These are phyloP conservation scores for Calonectria crousiana DNA, from an alignment of 2,329 filamentous ascomycete species.

Conservation along the genomic window DNA sequence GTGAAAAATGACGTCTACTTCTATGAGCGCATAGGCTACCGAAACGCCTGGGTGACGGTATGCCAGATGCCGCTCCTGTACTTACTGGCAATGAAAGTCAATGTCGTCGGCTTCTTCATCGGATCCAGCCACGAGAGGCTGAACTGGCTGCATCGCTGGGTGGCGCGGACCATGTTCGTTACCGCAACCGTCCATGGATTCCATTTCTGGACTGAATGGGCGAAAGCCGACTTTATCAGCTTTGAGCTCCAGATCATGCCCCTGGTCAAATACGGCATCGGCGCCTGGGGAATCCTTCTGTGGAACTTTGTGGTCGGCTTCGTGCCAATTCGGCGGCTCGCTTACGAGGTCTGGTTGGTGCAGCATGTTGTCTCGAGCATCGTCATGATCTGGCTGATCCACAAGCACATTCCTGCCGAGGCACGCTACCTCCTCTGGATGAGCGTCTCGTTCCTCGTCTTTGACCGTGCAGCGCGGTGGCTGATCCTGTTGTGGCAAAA, in stretches of 20 bases:
- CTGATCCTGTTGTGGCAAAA: constrained; percentile 66
- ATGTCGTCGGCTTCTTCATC: constrained; percentile 69
- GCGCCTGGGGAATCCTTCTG: constrained; percentile 73
- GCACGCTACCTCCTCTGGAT: constrained; percentile 76
- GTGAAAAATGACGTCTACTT: constrained; percentile 66
- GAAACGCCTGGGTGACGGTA: constrained; percentile 75
- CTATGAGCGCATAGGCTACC: constrained; percentile 75
- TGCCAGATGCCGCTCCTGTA: constrained; percentile 75
- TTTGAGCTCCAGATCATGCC: constrained; percentile 71
- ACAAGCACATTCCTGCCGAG: constrained; percentile 71
- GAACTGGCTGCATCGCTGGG: constrained; percentile 82
- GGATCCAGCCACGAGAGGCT: constrained; percentile 76
- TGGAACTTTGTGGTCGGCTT: constrained; percentile 76
- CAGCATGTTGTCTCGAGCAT: constrained; percentile 75
- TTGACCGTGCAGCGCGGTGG: constrained; percentile 70
- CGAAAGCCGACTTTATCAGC: constrained; percentile 68
- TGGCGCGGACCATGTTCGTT: constrained; percentile 75
- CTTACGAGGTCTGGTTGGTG: constrained; percentile 77
- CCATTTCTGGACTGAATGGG: constrained; percentile 76
- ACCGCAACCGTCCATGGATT: constrained; percentile 78
- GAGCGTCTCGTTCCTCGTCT: constrained; percentile 70
- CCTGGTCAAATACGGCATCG: constrained; percentile 75
- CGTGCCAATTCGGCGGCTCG: constrained; percentile 72
- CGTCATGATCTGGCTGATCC: constrained; percentile 72
- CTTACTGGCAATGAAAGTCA: constrained; percentile 71